Base-by-base conservation (phyloP, 2,329 filamentous ascomycete species). In the Fusarium coffeatum region DNA sequence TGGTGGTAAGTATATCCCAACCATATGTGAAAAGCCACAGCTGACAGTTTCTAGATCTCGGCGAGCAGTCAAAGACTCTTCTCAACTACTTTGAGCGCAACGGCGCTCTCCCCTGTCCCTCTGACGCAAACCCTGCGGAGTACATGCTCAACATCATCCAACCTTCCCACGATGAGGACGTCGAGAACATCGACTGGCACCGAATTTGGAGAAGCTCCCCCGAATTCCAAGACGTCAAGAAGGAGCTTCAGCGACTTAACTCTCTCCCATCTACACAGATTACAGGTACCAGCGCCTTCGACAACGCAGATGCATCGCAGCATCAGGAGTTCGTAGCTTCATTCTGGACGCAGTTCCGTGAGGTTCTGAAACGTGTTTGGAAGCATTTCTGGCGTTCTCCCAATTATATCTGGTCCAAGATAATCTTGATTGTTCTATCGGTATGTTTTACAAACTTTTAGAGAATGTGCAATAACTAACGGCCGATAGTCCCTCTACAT, bases 81-180 rank as follows among this genome's bases (percentile, higher is more conserved):
- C 84, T 84, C 2, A 79, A 78, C 27, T 89, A 89, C 75, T 92
- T 93, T 63, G 86, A 89, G 67, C 78, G 80, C 8, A 88, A 90
- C 60, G 90, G 89, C 20, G 88, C 86, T 3, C 81, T 83, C 2
- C 78, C 82, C 16, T 89, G 89, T 47, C 82, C 83, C 3, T 66
- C 78, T 0, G 82, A 85, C 5, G 88, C 87, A 5, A 92, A 92
- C 64, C 89, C 89, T 0, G 90, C 89, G 0, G 89, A 92, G 75
- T 91, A 87, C 82, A 91, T 92, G 88, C 82, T 92, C 3, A 68
- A 81, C 12, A 77, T 78, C 8, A 81, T 79, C 27, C 58, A 76
- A 3, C 67, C 72, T 0, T 58, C 68, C 4, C 61, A 63, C 3
- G 73, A 72, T 2, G 41, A 65, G 22, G 77, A 73, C 1, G 68